Evolutionary conservation across 2,329 filamentous ascomycete genomes (phyloP), one percentile per base, ranked within the genome.

Genomic region (Colletotrichum siamense): DNA sequence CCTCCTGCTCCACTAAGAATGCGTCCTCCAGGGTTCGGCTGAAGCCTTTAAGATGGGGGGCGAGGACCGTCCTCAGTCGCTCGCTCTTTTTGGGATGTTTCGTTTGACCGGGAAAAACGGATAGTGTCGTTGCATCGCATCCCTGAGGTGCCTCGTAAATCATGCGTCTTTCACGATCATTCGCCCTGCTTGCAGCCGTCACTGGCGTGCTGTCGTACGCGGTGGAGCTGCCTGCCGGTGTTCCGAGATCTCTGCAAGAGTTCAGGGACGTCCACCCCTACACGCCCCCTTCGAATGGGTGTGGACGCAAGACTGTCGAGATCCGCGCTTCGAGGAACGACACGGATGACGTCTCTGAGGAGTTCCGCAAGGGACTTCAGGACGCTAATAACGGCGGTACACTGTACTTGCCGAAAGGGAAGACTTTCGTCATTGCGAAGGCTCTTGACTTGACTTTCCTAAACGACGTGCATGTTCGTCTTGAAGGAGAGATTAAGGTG

Each of bases 341-440:
- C 57, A 86, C 83, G 0, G 91, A 92, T 71, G 91, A 93, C 79
- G 84, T 92, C 59, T 90, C 91, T 2, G 85, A 85, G 15, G 90
- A 91, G 49, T 91, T 93, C 79, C 84, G 89, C 39, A 85, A 85
- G 81, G 91, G 89, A 1, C 83, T 93, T 57, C 85, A 88, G 78
- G 86, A 88, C 70, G 91, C 91, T 5, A 92, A 93, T 79, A 84
- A 91, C 30, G 91, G 91, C 59, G 91, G 91, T 18, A 88, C 90
- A 5, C 82, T 93, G 6, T 85, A 91, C 62, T 82, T 92, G 2
- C 84, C 90, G 55, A 88, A 89, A 79, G 87, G 87, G 6, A 84
- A 90, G 80, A 90, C 86, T 2, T 92, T 89, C 80, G 83, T 92
- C 24, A 91, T 92, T 78, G 91, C 90, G 71, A 91, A 89, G 82